Base-by-base conservation (phyloP, 2,329 filamentous ascomycete genomes). In the Aurifilum marmelostoma region DNA sequence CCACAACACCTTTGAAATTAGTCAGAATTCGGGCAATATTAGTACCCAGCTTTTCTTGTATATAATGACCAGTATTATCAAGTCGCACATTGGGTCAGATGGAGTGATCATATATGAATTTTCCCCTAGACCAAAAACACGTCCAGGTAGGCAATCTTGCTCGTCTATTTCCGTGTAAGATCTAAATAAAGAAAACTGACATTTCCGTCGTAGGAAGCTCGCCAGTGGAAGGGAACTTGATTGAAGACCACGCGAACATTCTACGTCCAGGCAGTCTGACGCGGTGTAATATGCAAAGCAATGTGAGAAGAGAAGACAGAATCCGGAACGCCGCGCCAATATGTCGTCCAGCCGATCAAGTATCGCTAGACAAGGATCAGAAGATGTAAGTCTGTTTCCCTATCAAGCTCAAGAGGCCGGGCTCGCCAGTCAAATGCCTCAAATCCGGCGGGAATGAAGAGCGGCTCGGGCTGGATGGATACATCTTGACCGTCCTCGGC, bases 371-470 rank as follows among this genome's bases (percentile, higher is more conserved):
- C 4, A 16, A 29, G 7, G 43, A 16, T 34, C 50, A 50, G 29
- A 47, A 63, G n/a, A 63, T 34, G 14, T 37, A 62, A 43, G 59
- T 16, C 37, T 62, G 59, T 27, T 43, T 62, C 14, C 41, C 62
- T n/a, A 63, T 50, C 43, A 63, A 34, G 41, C 43, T 43, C 43
- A 63, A 63, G 18, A 63, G 34, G 1, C 56, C 56, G 37, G 62
- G 43, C 27, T 63, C 62, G 14, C 43, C 62, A 16, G 41, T 34
- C 29, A 63, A 24, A 27, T 63, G 43, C n/a, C 62, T 63, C 62
- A 63, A 16, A 21, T 63, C 62, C 14, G 62, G 62, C 18, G 62
- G 29, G 21, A 29, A 47, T 21, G 62, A 29, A 7, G 62, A 34
- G 24, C 39, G 62, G 29, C 14, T 50, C 29, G 62, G 62, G 8